These are phyloP conservation scores for Helianthus annuus DNA, from an alignment of 129 eudicot species.

Conservation along the genomic window HanXRQr2.0-SUNRISE NC_035446.2:133280551-133281050, in stretches of 20 bases:
- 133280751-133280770: too few relatives aligned
- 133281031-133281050: constrained; percentile 31
- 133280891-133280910: background rate
- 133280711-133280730: too few relatives aligned
- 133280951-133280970: background rate
- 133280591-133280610: too few relatives aligned
- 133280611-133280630: too few relatives aligned
- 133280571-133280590: too few relatives aligned
- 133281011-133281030: constrained; percentile 35
- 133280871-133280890: background rate
- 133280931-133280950: constrained; percentile 22
- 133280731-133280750: too few relatives aligned
- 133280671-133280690: too few relatives aligned
- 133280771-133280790: background rate
- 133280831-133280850: background rate
- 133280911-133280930: constrained; percentile 30
- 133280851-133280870: background rate
- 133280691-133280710: too few relatives aligned
- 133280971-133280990: background rate
- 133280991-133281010: constrained; percentile 9
- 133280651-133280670: too few relatives aligned
- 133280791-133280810: background rate
- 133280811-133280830: background rate
- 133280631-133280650: too few relatives aligned
- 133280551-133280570: too few relatives aligned